Evolutionary conservation across 371 early-diverging fungal species (phyloP), one percentile per base, ranked within the genome.

Genomic region (Mucor ambiguus): DNA sequence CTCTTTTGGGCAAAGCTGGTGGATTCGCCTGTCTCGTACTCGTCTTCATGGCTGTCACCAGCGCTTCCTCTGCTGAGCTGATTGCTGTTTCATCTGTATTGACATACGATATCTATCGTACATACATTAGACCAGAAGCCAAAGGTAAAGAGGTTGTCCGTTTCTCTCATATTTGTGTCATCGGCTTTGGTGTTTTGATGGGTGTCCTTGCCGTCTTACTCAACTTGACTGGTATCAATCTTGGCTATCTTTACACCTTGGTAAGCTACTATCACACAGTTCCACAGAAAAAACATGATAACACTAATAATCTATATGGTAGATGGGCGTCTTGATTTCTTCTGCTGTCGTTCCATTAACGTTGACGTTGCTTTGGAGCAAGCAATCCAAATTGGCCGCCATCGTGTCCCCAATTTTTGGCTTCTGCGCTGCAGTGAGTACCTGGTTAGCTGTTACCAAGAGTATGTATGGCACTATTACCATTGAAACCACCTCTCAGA

Each of bases 41-140:
- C 8, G 87, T 90, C 2, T 90, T 90, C 62, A 89, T 90, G 86
- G 89, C 90, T 32, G 91, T 89, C 24, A 90, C 91, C 2, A 79
- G 74, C 37, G 89, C 90, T 18, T 72, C 89, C 9, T 88, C 89
- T 57, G 90, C 89, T 4, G 90, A 90, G 61, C 60, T 90, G 61
- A 89, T 89, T 70, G 90, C 90, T 14, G 90, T 90, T 12, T 82
- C 87, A 38, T 89, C 90, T 11, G 84, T 90, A 20, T 62, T 82
- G 35, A 90, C 90, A 4, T 90, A 88, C 70, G 90, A 90, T 67
- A 72, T 90, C 28, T 90, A 87, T 66, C 82, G 87, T 56, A 78
- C 90, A 12, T 90, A 90, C 64, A 82, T 90, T 58, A 79, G 87
- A 33, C 88, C 90, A 20, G 59, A 71, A n/a, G 90, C 90, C 8